Base-by-base conservation (phyloP, 208 protist species). In the Jaenimonas drosophilae region DNA sequence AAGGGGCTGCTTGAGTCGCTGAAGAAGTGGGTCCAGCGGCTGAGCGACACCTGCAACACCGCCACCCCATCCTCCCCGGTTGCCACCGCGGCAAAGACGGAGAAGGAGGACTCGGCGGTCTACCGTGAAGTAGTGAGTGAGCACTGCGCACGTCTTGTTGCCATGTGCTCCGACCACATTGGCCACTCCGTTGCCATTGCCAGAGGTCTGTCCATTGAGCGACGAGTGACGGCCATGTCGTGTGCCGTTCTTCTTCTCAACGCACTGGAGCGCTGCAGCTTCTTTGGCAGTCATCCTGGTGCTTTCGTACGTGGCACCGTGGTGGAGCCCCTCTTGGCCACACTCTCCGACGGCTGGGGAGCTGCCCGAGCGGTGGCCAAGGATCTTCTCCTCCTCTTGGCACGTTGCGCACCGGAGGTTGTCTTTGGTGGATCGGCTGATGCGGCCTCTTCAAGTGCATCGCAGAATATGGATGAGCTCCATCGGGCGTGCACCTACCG, bases 271-370 rank as follows among this genome's bases (percentile, higher is more conserved):
- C 31, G 40, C 34, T 12, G n/a, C 51, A 24, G 43, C 49, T 21
- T 38, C 59, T 57, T 24, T 54, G 33, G 21, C 53, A 27, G 14
- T n/a, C n/a, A n/a, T n/a, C 23, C 12, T 6, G 42, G 14, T 5
- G 63, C 66, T 33, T 68, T 84, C 44, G 52, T 40, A 4, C 17
- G n/a, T 9, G 41, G 26, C n/a, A n/a, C n/a, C 43, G 65, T 66
- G 19, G 70, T 73, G 31, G 64, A 45, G 24, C 45, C 69, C 0
- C 49, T 94, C 17, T 23, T 90, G n/a, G 52, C 66, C 7, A 59
- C 59, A 14, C 45, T 94, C 27, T 78, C 67, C 2, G 73, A 85
- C 41, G 85, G 85, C 21, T 94, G 85, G 85, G 63, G 66, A 24
- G 55, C 75, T 32, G 68, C 68, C 16, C 80, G 78, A 7, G 34